Base-by-base conservation (phyloP, 208 protist species). In the Acanthamoeba castellanii region DNA sequence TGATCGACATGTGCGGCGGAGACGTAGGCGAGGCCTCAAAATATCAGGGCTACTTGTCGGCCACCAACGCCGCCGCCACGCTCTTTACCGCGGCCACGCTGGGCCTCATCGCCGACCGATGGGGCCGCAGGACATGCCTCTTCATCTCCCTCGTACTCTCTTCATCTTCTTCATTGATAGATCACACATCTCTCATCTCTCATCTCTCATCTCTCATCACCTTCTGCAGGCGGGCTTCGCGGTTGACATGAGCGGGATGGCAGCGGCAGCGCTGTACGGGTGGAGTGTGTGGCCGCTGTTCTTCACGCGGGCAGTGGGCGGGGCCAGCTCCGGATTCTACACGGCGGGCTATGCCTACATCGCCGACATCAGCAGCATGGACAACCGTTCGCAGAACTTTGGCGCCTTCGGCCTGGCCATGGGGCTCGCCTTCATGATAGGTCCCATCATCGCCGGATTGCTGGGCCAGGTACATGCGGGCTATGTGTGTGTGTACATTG, bases 71-170 rank as follows among this genome's bases (percentile, higher is more conserved):
- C 11, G 78, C 2, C 2, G 78, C 50, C 13, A 87, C 78, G 8
- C 78, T 87, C 4, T 64, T 87, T n/a, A 87, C 78, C 5, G 78
- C 78, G 2, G 47, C 78, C 45, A 11, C 13, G 22, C 20, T 87
- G 47, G 78, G 78, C 50, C 50, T 87, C 47, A 61, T 87, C 78
- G n/a, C 78, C 27, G 78, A 87, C 32, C 78, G 78, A 3, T 87
- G 42, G 47, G 78, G 78, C 4, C 42, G 78, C 9, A 0, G 8
- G 78, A 8, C 27, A 4, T 87, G 78, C 50, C 42, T 87, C 45
- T 5, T 87, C 27, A 87, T 87, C 50, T 87, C 78, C 18, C 22
- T 55, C 6, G 78, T 87, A 64, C 78, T 0, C 47, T 25, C 78
- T 37, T 7, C 0, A 87, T 0, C 20, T 32, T 30, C 72, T 45